Evolutionary conservation across 805 yeast species (phyloP), one percentile per base, ranked within the genome.

Genomic region (Candida multigemmis): DNA sequence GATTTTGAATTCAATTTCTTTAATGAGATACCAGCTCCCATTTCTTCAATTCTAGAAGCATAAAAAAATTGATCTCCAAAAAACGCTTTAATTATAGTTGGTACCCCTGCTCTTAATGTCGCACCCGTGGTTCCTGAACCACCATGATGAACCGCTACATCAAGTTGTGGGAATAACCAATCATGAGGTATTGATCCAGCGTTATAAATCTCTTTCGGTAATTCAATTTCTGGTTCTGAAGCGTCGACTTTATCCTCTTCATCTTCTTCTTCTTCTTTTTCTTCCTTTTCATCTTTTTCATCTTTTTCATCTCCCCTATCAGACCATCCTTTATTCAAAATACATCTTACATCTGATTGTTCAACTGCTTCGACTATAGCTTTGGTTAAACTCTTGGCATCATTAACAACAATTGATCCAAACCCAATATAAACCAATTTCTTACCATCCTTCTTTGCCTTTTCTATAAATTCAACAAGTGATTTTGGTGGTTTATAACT

Each of bases 81-180:
- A 45, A 89, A 89, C 2, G 97, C 97, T 49, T 87, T 89, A 41
- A 89, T 74, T 18, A 89, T 68, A 0, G 94, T 85, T 1, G 97
- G 96, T 17, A 81, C 50, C 0, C 97, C 97, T 9, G 82, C 79
- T 35, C 87, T 62, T 29, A 89, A 50, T 2, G 93, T 70, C 0
- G 96, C 95, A 6, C 97, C 97, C 0, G 96, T 89, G 0, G 96
- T 84, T 2, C 97, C 97, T 0, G 94, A 79, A 0, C 97, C 97
- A 21, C 97, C 97, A 48, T 89, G 97, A 48, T 89, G 97, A 4
- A 89, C 96, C 0, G 94, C 94, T 0, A 89, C 96, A 53, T 89
- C 95, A 23, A 89, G 61, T 34, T 72, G 74, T 0, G 89, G 80
- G 53, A 89, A 89, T 19, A 89, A 57, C 97, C 97, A 89, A 46